These are phyloP conservation scores for Vitellaria paradoxa DNA, from an alignment of 179 eudicot genomes.

Conservation along the genomic window DNA sequence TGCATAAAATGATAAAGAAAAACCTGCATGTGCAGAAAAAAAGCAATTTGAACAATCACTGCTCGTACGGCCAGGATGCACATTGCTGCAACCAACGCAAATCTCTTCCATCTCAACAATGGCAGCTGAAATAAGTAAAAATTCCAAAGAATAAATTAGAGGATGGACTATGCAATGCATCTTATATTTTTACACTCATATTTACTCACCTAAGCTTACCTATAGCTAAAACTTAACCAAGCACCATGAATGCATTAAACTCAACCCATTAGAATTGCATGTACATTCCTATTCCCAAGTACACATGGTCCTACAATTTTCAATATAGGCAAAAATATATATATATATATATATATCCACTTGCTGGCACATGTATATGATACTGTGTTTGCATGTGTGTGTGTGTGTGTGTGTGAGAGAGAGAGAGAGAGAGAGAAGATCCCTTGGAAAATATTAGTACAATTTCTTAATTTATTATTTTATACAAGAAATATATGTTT, in stretches of 20 bases:
- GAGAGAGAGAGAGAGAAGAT: neutral
- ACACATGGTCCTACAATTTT: neutral
- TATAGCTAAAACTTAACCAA: neutral
- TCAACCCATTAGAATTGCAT: neutral
- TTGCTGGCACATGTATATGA: neutral
- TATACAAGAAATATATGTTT: neutral
- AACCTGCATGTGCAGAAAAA: slow-evolving; percentile 94
- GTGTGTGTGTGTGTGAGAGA: neutral
- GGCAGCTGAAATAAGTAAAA: slow-evolving; percentile 58
- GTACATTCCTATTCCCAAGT: neutral
- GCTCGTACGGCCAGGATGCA: slow-evolving; percentile 97
- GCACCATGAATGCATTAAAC: neutral
- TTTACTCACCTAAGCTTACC: neutral
- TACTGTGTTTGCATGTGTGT: neutral
- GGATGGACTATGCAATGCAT: neutral
- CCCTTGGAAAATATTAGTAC: neutral
- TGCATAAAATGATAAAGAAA: neutral
- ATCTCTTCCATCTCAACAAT: slow-evolving; percentile 92
- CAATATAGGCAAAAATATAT: neutral
- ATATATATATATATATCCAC: neutral
- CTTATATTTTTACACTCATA: neutral
- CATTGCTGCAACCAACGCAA: slow-evolving; percentile 90
- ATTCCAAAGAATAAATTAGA: slow-evolving; percentile 8
- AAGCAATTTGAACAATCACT: slow-evolving; percentile 90
- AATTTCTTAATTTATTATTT: neutral